Percentiles rank a stretch among this genome's conserved stretches.
Evolutionary conservation across 768 basidiomycete species (phyloP).

Genomic region (Lactarius akahatsu): DNA sequence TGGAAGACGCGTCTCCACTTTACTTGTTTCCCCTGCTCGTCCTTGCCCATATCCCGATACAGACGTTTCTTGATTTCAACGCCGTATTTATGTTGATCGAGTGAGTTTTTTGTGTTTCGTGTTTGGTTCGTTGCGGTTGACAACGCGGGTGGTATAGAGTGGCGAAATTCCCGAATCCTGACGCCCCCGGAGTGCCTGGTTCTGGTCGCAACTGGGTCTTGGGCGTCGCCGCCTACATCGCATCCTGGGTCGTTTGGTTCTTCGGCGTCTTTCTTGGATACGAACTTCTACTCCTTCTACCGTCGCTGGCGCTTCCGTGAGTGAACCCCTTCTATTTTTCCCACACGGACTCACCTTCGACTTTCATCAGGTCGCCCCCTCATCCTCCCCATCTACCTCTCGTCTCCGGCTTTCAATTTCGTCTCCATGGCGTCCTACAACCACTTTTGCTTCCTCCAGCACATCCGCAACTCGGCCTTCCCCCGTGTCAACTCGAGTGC

Average conservation of each 20-base stretch:
- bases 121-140: slow-evolving; percentile 16
- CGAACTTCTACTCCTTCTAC: slow-evolving; percentile 70
- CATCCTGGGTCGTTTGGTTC: slow-evolving; percentile 77
- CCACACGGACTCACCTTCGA: slow-evolving; percentile 12
- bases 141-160: slow-evolving; percentile 46
- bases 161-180: slow-evolving; percentile 70
- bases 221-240: slow-evolving; percentile 77
- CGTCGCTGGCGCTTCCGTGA: slow-evolving; percentile 78
- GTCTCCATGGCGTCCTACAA: slow-evolving; percentile 77
- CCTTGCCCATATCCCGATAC: slow-evolving; percentile 70
- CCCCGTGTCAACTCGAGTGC: slow-evolving; percentile 45
- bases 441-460: slow-evolving; percentile 80
- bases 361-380: slow-evolving; percentile 66
- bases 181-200: slow-evolving; percentile 64
- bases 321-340: slow-evolving; percentile 38
- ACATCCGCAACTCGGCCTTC: slow-evolving; percentile 74
- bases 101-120: slow-evolving; percentile 49
- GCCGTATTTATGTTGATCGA: slow-evolving; percentile 78
- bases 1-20: slow-evolving; percentile 55
- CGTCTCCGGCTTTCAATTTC: slow-evolving; percentile 71
- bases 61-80: slow-evolving; percentile 89
- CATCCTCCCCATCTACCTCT: slow-evolving; percentile 81
- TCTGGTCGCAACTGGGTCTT: slow-evolving; percentile 80
- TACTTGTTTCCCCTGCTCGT: slow-evolving; percentile 68
- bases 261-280: slow-evolving; percentile 72